Percentiles rank a stretch among this genome's conserved stretches.
These are phyloP conservation scores for Phyllosticta citriasiana DNA, from an alignment of 2,329 filamentous ascomycete genomes.

Conservation along the genomic window DNA sequence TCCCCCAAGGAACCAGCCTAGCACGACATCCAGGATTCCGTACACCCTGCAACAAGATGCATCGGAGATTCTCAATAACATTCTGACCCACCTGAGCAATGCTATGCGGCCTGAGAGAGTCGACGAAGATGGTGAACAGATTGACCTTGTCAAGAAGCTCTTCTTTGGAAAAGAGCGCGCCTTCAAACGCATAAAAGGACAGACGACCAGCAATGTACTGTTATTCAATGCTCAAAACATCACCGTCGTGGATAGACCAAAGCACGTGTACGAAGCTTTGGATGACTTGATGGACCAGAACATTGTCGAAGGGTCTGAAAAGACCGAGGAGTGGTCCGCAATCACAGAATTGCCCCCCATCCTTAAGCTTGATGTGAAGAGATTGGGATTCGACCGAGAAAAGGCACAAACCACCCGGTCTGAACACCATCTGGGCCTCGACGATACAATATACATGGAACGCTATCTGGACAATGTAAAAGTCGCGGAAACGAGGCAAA, in stretches of 20 bases:
- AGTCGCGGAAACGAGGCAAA: conserved; percentile 49
- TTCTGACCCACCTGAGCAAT: conserved; percentile 81
- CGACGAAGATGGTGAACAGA: conserved; percentile 62
- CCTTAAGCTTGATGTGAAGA: conserved; percentile 80
- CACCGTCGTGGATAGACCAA: conserved; percentile 46
- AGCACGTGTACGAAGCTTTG: conserved; percentile 72
- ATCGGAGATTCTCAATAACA: conserved; percentile 87
- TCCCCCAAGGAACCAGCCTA: conserved; percentile 37
- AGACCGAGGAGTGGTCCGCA: conserved; percentile 21
- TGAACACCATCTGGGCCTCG: conserved; percentile 66
- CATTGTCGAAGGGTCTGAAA: conserved; percentile 40
- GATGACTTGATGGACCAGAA: conserved; percentile 79
- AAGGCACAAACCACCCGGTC: conserved; percentile 58
- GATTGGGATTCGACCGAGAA: conserved; percentile 59
- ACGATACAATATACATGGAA: conserved; percentile 75
- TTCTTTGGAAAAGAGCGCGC: conserved; percentile 27
- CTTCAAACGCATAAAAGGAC: conserved; percentile 32
- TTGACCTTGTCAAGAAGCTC: conserved; percentile 63
- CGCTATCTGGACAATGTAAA: conserved; percentile 49
- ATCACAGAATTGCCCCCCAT: conserved; percentile 65
- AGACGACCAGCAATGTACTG: conserved; percentile 39
- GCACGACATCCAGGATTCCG: conserved; percentile 21
- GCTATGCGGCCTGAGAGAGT: conserved; percentile 65
- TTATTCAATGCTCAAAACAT: conserved; percentile 54
- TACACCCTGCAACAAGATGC: conserved; percentile 73